Evolutionary conservation across 768 basidiomycete species (phyloP).

Genomic region (Mycena capillaripes): DNA sequence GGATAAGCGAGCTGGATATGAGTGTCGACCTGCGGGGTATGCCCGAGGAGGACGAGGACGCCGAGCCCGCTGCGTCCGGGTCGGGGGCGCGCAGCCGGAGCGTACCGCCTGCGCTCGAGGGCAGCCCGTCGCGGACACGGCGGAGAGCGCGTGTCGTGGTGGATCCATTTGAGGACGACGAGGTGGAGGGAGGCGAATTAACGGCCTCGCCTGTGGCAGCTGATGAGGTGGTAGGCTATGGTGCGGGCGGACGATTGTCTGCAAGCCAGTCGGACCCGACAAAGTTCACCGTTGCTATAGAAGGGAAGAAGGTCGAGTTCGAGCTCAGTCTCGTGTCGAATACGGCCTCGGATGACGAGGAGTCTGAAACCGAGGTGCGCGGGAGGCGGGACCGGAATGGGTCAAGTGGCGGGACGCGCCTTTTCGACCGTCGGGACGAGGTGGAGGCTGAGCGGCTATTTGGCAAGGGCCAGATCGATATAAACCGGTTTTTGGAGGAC

Average conservation of each 20-base stretch:
- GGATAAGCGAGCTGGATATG: constrained; percentile 20
- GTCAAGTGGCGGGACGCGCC: constrained; percentile 33
- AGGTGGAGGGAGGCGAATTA: constrained; percentile 80
- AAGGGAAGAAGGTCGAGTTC: constrained; percentile 72
- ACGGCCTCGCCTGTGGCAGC: constrained; percentile 45
- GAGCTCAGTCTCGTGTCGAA: constrained; percentile 76
- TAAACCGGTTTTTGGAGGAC: constrained; percentile 75
- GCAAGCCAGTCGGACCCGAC: constrained; percentile 72
- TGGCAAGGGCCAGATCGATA: constrained; percentile 73
- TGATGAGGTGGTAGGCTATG: constrained; percentile 51
- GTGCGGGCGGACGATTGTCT: constrained; percentile 68
- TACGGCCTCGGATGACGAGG: constrained; percentile 30
- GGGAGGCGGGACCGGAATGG: constrained; percentile 45
- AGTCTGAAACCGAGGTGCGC: constrained; percentile 32
- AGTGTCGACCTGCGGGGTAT: constrained; percentile 20
- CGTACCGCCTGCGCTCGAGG: constrained; percentile 68
- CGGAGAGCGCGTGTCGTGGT: constrained; percentile 25
- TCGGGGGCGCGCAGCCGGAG: constrained; percentile 60
- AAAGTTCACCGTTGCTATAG: constrained; percentile 74
- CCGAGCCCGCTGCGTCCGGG: constrained; percentile 44
- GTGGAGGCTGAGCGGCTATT: constrained; percentile 71
- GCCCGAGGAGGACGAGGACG: constrained; percentile 46
- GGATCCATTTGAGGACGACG: constrained; percentile 80
- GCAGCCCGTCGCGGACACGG: constrained; percentile 48
- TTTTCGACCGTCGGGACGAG: constrained; percentile 57